phyloP scores from a whole-genome alignment of 2,329 filamentous ascomycete species.

The Coniella lustricola region DNA sequence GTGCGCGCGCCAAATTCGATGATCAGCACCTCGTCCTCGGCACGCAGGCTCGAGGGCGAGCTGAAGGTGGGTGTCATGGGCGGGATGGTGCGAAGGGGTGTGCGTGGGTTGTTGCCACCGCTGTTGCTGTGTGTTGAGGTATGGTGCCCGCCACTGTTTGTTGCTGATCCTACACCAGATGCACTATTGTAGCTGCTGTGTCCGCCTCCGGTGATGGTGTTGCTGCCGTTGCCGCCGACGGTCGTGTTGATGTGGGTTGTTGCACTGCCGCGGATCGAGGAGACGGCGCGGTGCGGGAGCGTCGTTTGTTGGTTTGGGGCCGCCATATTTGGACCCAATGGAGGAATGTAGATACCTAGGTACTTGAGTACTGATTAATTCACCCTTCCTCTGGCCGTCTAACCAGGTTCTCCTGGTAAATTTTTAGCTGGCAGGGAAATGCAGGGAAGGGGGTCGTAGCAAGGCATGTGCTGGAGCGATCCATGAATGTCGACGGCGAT shows the following conservation, averaged over 20 bases:
- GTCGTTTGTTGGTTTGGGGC: slow-evolving; percentile 34
- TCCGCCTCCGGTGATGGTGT: no score
- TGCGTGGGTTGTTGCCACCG: slow-evolving; percentile 45
- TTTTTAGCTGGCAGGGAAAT: no score
- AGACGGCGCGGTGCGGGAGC: slow-evolving; percentile 51
- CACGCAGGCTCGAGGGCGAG: slow-evolving; percentile 53
- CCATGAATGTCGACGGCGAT: no score
- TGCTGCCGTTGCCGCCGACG: neutral
- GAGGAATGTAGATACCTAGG: neutral
- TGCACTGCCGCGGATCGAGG: slow-evolving; percentile 44
- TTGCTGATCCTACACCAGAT: no score
- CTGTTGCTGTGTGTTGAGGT: neutral
- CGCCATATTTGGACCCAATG: slow-evolving; percentile 32
- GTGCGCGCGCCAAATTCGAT: slow-evolving; percentile 76
- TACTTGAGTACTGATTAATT: neutral
- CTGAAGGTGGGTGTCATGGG: slow-evolving; percentile 49
- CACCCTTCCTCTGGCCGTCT: no score
- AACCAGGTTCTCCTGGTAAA: no score
- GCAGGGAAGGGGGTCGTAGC: no score
- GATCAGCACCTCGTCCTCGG: slow-evolving; percentile 79
- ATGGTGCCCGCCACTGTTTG: no score
- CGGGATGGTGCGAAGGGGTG: slow-evolving; percentile 49
- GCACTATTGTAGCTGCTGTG: no score
- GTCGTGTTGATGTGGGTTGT: slow-evolving; percentile 11
- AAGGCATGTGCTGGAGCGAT: no score